A percentile compares a stretch with the other conserved stretches of the same genome.
Conservation (phyloP, 2,329 filamentous ascomycete genomes). For the Alternaria postmessia region DNA sequence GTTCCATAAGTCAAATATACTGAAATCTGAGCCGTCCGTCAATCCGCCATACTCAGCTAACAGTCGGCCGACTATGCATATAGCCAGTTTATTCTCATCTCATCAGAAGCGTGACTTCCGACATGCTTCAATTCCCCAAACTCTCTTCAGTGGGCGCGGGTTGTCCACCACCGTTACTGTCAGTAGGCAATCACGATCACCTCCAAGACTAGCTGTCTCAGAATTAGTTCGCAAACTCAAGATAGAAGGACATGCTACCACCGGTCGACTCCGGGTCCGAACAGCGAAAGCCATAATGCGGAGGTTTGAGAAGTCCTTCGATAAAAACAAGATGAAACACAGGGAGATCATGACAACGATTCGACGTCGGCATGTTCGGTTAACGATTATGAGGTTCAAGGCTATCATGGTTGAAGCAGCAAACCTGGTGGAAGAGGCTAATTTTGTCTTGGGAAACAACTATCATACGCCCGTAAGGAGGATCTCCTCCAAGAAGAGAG, state of each 20-base stretch:
- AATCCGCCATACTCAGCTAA: background rate
- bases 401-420: background rate
- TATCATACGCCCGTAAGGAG: background rate
- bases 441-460: background rate
- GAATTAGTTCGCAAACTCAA: conserved; percentile 1
- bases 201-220: conserved; percentile 3
- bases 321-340: background rate
- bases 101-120: background rate
- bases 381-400: background rate
- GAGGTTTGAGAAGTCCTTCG: background rate
- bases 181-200: background rate
- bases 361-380: background rate
- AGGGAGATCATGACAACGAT: background rate
- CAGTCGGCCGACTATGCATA: background rate
- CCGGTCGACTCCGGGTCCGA: conserved; percentile 6
- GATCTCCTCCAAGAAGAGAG: background rate
- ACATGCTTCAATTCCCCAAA: background rate
- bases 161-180: background rate
- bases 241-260: background rate
- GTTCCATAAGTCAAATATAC: conserved; percentile 5
- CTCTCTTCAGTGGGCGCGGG: background rate
- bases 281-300: conserved; percentile 9
- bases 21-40: background rate
- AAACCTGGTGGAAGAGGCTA: background rate
- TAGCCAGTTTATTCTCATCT: background rate